These are phyloP conservation scores for Coemansia sp. DNA, from an alignment of 192 early-diverging fungal genomes.

Conservation along the genomic window DNA sequence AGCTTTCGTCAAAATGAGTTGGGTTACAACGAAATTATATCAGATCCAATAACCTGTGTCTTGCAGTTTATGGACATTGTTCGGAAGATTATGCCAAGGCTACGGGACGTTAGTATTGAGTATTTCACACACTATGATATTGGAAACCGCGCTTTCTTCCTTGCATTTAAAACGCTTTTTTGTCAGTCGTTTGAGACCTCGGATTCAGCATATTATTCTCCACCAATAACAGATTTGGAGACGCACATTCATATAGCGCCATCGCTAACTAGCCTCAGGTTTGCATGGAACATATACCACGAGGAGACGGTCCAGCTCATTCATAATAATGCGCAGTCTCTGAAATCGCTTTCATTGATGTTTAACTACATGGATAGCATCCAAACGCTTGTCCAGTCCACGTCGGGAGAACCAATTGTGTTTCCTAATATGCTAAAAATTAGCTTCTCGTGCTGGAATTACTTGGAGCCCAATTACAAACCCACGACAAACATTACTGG, in stretches of 20 bases:
- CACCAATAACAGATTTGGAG: too few species aligned
- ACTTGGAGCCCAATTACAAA: neutral
- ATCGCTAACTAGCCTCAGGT: neutral
- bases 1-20: slow-evolving; percentile 5
- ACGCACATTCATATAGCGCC: neutral
- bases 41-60: neutral
- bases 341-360: slow-evolving; percentile 3
- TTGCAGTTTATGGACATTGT: neutral
- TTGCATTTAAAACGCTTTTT: slow-evolving; percentile 1
- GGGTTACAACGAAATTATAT: neutral
- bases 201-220: neutral
- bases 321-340: neutral
- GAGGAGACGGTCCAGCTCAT: slow-evolving; percentile 8
- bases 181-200: neutral
- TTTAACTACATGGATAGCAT: slow-evolving; percentile 9
- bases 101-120: neutral
- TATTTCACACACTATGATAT: slow-evolving; percentile 1
- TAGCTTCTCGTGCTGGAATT: slow-evolving; percentile 7
- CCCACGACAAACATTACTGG: neutral
- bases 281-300: slow-evolving; percentile 15
- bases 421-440: slow-evolving; percentile 5
- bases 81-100: neutral
- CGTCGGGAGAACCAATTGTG: neutral
- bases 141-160: neutral
- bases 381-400: neutral